Evolutionary conservation across 345 rosid genomes (phyloP), one percentile per base, ranked within the genome.

Genomic region (Hibiscus syriacus): DNA sequence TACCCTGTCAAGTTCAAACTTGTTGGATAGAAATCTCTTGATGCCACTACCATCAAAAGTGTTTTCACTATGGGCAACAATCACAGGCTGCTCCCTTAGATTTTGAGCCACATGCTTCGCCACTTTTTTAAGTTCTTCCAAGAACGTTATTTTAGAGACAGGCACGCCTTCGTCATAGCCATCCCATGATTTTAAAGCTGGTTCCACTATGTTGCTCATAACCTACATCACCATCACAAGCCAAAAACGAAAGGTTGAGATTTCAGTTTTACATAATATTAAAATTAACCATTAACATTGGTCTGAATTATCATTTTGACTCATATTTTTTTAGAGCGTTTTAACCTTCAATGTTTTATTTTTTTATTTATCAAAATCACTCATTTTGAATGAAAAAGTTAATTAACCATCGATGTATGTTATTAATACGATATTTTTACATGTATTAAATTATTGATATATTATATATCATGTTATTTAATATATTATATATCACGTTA

Each of bases 11-110:
- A 86, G 70, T 66, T 94, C 99, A 54, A 89, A 88, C 80, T 91
- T 91, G 76, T 89, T 91, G 68, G 86, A 67, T 56, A 90, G 71
- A 25, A 95, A 85, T 71, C 86, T 85, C 80, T 73, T 85, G 26
- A 92, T 82, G 71, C 85, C 92, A 67, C 80, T 88, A 71, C 98
- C 99, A 76, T 95, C 92, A 54, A 88, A 92, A 54, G 82, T 87
- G 75, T 87, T 88, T 62, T 90, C 98, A 30, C 87, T 86, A 55
- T 95, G 98, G 2, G 98, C 97, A 43, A 89, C 99, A 41, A 95
- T 92, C 72, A 92, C 93, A 2, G 96, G 99, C 76, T 89, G 96
- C 73, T 95, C 98, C 72, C 80, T 85, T 43, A 95, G 98, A 79
- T 66, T 82, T 56, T 79, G 89, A 70, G 90, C 96, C 68, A 95